Conservation (phyloP, 2,329 filamentous ascomycete species). For the Neofusicoccum parvum region DNA sequence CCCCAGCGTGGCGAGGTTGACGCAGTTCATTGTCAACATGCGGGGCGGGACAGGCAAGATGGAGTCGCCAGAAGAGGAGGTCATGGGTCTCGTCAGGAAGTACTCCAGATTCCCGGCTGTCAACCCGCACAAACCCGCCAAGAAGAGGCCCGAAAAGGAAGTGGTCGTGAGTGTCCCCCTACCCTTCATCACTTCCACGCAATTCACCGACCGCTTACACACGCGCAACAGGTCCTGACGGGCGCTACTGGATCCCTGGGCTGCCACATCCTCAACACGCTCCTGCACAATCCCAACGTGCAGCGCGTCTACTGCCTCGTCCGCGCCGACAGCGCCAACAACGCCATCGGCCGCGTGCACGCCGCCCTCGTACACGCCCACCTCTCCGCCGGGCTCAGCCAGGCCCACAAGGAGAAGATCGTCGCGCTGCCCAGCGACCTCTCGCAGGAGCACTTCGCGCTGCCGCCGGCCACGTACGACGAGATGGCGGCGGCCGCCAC, state of each 20-base stretch:
- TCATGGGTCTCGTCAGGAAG: conserved; percentile 46
- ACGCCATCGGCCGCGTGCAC: conserved; percentile 30
- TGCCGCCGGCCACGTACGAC: conserved; percentile 31
- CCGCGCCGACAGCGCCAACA: conserved; percentile 36
- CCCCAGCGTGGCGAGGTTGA: conserved; percentile 49
- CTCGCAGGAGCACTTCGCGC: conserved; percentile 38
- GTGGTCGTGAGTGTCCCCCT: neutral
- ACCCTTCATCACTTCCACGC: too few relatives aligned
- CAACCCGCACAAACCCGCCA: neutral
- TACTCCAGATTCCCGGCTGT: conserved; percentile 38
- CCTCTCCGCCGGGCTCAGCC: conserved; percentile 29
- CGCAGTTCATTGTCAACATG: conserved; percentile 45
- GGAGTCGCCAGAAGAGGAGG: conserved; percentile 42
- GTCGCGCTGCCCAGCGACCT: conserved; percentile 37
- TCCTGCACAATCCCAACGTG: conserved; percentile 29
- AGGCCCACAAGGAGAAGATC: conserved; percentile 32
- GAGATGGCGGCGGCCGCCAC: conserved; percentile 32
- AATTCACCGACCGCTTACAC: too few relatives aligned
- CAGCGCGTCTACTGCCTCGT: conserved; percentile 54
- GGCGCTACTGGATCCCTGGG: conserved; percentile 67
- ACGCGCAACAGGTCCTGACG: conserved; percentile 51
- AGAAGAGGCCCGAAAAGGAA: conserved; percentile 23
- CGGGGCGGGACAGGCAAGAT: conserved; percentile 35
- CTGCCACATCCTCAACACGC: conserved; percentile 52
- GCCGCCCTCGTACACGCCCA: conserved; percentile 36